These are phyloP conservation scores for Flaveria robusta DNA, from an alignment of 129 eudicot genomes.

Conservation along the genomic window DNA sequence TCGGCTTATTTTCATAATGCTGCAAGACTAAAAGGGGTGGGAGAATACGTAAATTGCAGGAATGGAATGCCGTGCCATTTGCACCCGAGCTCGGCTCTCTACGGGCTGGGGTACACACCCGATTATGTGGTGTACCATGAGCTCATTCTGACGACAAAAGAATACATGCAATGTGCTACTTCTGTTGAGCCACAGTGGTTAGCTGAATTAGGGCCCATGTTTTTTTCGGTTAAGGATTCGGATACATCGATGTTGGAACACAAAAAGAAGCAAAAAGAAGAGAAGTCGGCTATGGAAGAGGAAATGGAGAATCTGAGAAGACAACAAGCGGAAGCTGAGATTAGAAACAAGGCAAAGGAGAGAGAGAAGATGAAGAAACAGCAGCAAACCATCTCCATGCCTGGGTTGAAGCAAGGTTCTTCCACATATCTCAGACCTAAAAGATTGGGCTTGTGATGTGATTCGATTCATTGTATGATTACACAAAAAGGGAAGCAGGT, in stretches of 20 bases:
- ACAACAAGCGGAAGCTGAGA: conserved; percentile 43
- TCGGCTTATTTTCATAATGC: conserved; percentile 71
- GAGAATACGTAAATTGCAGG: conserved; percentile 59
- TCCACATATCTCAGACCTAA: conserved; percentile 54
- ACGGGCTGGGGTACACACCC: conserved; percentile 56
- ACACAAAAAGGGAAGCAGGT: not conserved
- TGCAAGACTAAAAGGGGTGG: conserved; percentile 62
- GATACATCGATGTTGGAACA: conserved; percentile 67
- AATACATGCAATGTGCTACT: conserved; percentile 64
- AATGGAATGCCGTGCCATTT: conserved; percentile 70
- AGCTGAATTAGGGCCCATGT: conserved; percentile 62
- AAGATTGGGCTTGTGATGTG: conserved; percentile 57
- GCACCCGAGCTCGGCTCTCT: conserved; percentile 61
- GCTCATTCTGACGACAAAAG: conserved; percentile 55
- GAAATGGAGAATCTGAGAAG: conserved; percentile 55
- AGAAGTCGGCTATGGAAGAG: conserved; percentile 62
- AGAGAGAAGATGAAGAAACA: conserved; percentile 44
- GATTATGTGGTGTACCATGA: conserved; percentile 68
- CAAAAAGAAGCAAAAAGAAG: conserved; percentile 60
- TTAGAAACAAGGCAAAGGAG: conserved; percentile 40
- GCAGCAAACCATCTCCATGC: conserved; percentile 51
- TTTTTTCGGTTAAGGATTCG: conserved; percentile 59
- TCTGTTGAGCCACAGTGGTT: conserved; percentile 65
- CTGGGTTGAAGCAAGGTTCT: conserved; percentile 47
- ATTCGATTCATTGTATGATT: not conserved